Base-by-base conservation (phyloP, 805 yeast species). In the Suhomyces vadensis region DNA sequence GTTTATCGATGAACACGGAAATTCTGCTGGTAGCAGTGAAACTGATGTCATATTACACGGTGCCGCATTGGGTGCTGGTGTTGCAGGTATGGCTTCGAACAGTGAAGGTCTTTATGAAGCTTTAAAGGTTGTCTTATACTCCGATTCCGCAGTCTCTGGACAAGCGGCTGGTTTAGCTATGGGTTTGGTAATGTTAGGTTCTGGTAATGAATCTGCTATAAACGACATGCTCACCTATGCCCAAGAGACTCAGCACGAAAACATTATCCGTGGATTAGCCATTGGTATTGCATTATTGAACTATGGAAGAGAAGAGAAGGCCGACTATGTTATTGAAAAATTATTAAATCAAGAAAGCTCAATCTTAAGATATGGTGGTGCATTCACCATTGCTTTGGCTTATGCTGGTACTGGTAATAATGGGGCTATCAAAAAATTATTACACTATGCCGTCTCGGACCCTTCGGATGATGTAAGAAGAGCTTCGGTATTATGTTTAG, bases 371-470 rank as follows among this genome's bases (percentile, higher is more conserved):
- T 94, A 91, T 62, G 98, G 99, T 66, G 98, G 96, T 61, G 94
- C 94, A 37, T 90, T 83, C 65, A 84, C 97, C 5, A 79, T 94
- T 56, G 98, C 97, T 0, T 75, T 94, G 55, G 98, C 99, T 1
- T 94, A 92, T 65, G 95, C 94, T 43, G 99, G 99, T 48, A 92
- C 99, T 2, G 95, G 97, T 22, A 83, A 86, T 65, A 90, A 90
- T 66, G 71, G 73, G 42, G 97, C 97, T 7, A 87, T 94, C 55
- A 83, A 88, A 68, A 81, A 85, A 54, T 72, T 94, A 53, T 75
- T 94, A 52, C 98, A 94, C 65, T 78, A 83, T 59, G 99, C 99
- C 3, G 99, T 94, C 11, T 88, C 97, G 10, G 99, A 94, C 63
- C 94, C 97, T 1, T 83, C 87, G 46, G 97, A 94, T 65, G 96